These are phyloP conservation scores for Ophiognomonia clavigignenti-juglandacearum DNA, from an alignment of 2,329 filamentous ascomycete species.

Conservation along the genomic window DNA sequence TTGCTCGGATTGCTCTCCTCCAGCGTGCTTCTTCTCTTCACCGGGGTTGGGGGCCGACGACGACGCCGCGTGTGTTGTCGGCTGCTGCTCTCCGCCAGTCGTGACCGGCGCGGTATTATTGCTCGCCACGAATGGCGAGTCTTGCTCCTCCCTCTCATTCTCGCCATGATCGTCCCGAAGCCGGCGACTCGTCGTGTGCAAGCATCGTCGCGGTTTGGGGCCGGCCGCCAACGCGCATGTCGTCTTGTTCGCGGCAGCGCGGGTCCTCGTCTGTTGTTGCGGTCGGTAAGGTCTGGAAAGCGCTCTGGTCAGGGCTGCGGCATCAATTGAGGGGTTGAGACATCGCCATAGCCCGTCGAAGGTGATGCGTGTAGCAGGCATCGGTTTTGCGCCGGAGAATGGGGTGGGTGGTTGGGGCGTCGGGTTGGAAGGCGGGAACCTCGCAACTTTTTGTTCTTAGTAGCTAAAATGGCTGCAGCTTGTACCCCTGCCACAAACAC, in stretches of 20 bases:
- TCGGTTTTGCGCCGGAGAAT: slow-evolving; percentile 17
- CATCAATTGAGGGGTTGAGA: slow-evolving; percentile 53
- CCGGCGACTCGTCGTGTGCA: slow-evolving; percentile 1
- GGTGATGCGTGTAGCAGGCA: slow-evolving; percentile 34
- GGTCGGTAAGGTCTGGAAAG: slow-evolving; percentile 17
- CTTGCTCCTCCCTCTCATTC: not conserved
- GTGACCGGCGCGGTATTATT: not conserved
- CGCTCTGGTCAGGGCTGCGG: slow-evolving; percentile 29
- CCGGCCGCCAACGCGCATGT: slow-evolving; percentile 3
- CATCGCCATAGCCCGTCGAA: slow-evolving; percentile 61
- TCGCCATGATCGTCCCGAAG: not conserved
- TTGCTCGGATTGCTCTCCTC: no score
- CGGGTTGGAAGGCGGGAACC: no score
- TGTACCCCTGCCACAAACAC: no score
- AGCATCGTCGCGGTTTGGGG: not conserved
- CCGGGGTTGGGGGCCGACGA: not conserved
- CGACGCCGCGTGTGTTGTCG: no score
- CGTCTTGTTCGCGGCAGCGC: not conserved
- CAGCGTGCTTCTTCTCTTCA: not conserved
- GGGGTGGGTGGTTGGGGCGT: no score
- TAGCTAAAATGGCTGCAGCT: no score
- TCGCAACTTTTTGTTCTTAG: no score
- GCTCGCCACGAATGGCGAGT: not conserved
- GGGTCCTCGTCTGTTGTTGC: slow-evolving; percentile 12
- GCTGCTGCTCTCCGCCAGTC: not conserved